These are phyloP conservation scores for Chamaenerion angustifolium DNA, from an alignment of 345 rosid species.

Conservation along the genomic window DNA sequence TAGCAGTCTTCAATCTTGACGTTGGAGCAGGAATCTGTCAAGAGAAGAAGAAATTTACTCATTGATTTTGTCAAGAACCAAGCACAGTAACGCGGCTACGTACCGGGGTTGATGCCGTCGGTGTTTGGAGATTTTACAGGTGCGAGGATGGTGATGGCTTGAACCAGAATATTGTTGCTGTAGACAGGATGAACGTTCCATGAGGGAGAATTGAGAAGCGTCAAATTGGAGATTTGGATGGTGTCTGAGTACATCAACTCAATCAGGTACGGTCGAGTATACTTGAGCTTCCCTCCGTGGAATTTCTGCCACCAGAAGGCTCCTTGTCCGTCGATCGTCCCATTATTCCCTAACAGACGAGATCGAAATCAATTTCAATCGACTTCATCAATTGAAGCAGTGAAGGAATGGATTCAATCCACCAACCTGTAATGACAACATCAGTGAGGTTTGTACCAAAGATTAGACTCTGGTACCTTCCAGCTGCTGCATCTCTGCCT, in stretches of 20 bases:
- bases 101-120: slow-evolving; percentile 92
- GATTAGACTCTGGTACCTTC: slow-evolving; percentile 68
- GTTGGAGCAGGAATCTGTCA: slow-evolving; percentile 15
- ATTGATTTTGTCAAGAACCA: too few species aligned
- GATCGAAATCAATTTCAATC: too few species aligned
- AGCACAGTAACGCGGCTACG: background rate
- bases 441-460: slow-evolving; percentile 87
- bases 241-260: slow-evolving; percentile 58
- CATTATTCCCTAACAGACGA: slow-evolving; percentile 43
- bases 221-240: slow-evolving; percentile 71
- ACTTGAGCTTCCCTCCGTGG: slow-evolving; percentile 62
- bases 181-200: slow-evolving; percentile 94
- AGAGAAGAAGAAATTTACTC: background rate
- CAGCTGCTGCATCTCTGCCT: slow-evolving; percentile 83
- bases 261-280: slow-evolving; percentile 77
- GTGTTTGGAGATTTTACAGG: slow-evolving; percentile 84
- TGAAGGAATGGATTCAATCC: too few species aligned
- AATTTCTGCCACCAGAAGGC: slow-evolving; percentile 86
- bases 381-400: too few species aligned
- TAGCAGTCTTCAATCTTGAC: slow-evolving; percentile 16
- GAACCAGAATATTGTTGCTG: slow-evolving; percentile 61
- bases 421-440: slow-evolving; percentile 57
- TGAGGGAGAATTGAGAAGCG: slow-evolving; percentile 73
- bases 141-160: slow-evolving; percentile 75
- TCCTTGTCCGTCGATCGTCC: slow-evolving; percentile 87